Evolutionary conservation across 345 rosid species (phyloP).

Genomic region (Euclidium syriacum): DNA sequence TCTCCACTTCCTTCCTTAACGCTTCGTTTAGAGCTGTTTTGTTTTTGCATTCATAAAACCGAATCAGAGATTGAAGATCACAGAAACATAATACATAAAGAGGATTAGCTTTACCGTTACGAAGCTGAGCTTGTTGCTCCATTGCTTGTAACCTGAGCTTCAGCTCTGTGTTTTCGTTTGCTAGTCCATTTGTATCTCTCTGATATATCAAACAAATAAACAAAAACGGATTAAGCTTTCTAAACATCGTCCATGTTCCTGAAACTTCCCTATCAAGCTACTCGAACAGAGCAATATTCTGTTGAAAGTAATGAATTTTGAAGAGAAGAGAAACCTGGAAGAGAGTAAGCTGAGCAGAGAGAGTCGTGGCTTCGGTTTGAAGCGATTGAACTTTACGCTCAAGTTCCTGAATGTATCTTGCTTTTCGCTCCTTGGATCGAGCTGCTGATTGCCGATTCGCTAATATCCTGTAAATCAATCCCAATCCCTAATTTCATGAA

Average conservation of each 20-base stretch:
- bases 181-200: slow-evolving; percentile 72
- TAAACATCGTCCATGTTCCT: background rate
- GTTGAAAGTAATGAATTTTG: background rate
- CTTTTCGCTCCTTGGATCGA: slow-evolving; percentile 85
- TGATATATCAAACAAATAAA: slow-evolving; percentile 17
- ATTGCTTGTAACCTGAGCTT: slow-evolving; percentile 66
- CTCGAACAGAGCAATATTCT: background rate
- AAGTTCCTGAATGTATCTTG: slow-evolving; percentile 70
- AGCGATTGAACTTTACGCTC: slow-evolving; percentile 79
- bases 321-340: slow-evolving; percentile 44
- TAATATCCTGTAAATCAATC: slow-evolving; percentile 45
- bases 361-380: slow-evolving; percentile 77
- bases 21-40: slow-evolving; percentile 60
- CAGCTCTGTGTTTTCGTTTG: slow-evolving; percentile 67
- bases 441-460: slow-evolving; percentile 92
- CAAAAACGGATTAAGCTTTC: background rate
- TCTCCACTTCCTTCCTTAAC: slow-evolving; percentile 60
- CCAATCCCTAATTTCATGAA: slow-evolving; percentile 4
- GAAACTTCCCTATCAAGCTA: background rate
- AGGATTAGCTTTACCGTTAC: slow-evolving; percentile 49
- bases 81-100: background rate
- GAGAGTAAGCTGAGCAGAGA: slow-evolving; percentile 79
- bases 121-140: slow-evolving; percentile 83
- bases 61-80: background rate
- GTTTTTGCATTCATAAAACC: background rate